Evolutionary conservation across 257 asterid species (phyloP), one percentile per base, ranked within the genome.

Genomic region (Salvia rosmarinus): DNA sequence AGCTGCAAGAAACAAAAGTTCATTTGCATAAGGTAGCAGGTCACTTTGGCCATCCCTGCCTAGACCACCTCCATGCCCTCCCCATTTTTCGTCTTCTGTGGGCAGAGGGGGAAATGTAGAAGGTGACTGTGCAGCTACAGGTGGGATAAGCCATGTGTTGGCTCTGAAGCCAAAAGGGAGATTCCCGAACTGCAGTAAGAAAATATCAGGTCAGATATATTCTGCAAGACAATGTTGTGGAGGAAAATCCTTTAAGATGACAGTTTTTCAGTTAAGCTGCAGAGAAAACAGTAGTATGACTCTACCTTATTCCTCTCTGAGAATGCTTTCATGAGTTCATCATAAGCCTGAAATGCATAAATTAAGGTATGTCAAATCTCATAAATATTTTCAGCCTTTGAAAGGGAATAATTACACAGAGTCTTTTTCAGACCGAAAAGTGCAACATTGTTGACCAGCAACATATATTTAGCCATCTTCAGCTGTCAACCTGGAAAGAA

Each of bases 71-170:
- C 98, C 98, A 82, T 87, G 80, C 62, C 96, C 98, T 77, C 96
- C 98, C 97, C 98, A 93, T 71, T 82, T 89, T 78, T 86, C 96
- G 66, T 93, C 97, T 83, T 93, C 98, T 14, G 82, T 79, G 20
- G 98, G 96, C 63, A 93, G 85, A 74, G 89, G 91, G 78, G 96
- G 96, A 78, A 90, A 90, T 70, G 79, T 56, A 49, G 94, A 82
- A 50, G 96, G 96, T 56, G 85, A 78, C 69, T 79, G 86, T 44
- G 96, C 96, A 37, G 89, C 96, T 37, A 87, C 86, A 13, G 96
- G 97, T 17, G 98, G 96, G 67, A 90, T 86, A 64, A 93, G 97
- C 97, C 98, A 93, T 30, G 98, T 93, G 85, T 93, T 93, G 57
- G 97, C 88, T 84, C 98, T 89, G 80, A 87, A 93, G 73, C 98